Conservation (phyloP, 2,329 filamentous ascomycete species). For the Didymella pomorum region DNA sequence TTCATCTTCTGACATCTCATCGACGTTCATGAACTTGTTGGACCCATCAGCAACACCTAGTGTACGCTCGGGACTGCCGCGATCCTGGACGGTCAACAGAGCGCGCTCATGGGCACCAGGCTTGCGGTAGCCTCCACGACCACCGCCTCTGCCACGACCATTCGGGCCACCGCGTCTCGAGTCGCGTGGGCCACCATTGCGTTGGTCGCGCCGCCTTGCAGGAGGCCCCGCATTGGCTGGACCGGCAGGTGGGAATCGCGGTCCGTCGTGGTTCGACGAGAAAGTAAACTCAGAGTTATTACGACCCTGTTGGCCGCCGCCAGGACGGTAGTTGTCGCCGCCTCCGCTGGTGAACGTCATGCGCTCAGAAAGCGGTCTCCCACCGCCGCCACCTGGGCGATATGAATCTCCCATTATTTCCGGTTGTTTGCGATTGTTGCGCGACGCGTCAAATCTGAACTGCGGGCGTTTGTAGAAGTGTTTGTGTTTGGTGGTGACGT, state of each 20-base stretch:
- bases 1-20: constrained; percentile 53
- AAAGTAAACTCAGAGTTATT: constrained; percentile 46
- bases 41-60: constrained; percentile 54
- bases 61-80: constrained; percentile 55
- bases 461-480: constrained; percentile 2
- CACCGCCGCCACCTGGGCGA: constrained; percentile 30
- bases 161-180: constrained; percentile 33
- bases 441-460: constrained; percentile 12
- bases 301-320: constrained; percentile 24
- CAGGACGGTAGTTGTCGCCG: constrained; percentile 42
- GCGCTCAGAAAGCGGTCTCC: constrained; percentile 37
- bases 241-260: constrained; percentile 41
- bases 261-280: constrained; percentile 37
- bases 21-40: constrained; percentile 51
- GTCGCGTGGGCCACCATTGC: constrained; percentile 30
- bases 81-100: constrained; percentile 53
- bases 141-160: constrained; percentile 21
- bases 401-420: constrained; percentile 39
- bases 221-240: constrained; percentile 30
- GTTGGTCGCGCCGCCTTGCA: constrained; percentile 27
- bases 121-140: constrained; percentile 33
- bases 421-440: constrained; percentile 12
- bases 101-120: constrained; percentile 54
- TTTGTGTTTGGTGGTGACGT: constrained; percentile 18
- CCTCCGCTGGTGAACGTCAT: constrained; percentile 40